Percentiles rank a stretch among this genome's conserved stretches.
phyloP scores from a whole-genome alignment of 2,329 filamentous ascomycete species.

The Colletotrichum orchidophilum region DNA sequence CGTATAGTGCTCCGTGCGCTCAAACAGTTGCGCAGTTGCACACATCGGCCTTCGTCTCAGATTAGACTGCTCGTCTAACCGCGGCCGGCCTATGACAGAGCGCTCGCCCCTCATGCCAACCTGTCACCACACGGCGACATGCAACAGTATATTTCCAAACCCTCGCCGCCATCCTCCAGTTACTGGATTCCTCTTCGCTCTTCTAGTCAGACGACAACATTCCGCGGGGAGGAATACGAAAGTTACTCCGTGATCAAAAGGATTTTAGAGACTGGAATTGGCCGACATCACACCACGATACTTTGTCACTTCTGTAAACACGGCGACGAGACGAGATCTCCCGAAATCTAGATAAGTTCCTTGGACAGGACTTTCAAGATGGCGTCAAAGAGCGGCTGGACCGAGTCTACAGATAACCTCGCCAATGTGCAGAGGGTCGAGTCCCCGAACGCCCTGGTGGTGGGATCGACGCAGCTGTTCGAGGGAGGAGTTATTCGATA shows the following conservation, averaged over 20 bases:
- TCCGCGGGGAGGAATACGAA: conserved; percentile 31
- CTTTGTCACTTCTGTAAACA: not conserved
- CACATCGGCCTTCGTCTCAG: conserved; percentile 32
- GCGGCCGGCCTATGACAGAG: conserved; percentile 30
- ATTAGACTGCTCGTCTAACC: conserved; percentile 31
- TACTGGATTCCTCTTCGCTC: not conserved
- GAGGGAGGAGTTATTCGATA: conserved; percentile 35
- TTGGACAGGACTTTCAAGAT: conserved; percentile 25
- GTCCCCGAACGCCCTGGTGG: conserved; percentile 36
- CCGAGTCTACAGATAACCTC: conserved; percentile 37
- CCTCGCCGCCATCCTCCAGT: not conserved
- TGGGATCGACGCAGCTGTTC: conserved; percentile 39
- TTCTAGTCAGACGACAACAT: conserved; percentile 12
- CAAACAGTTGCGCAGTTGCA: conserved; percentile 33
- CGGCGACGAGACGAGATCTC: conserved; percentile 7
- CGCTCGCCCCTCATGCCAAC: conserved; percentile 26
- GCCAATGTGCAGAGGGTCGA: conserved; percentile 32
- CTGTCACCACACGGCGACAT: conserved; percentile 23
- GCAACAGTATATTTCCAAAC: conserved; percentile 29
- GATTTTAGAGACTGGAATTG: not conserved
- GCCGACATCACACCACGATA: not conserved
- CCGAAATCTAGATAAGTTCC: not conserved
- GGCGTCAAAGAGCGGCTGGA: conserved; percentile 33
- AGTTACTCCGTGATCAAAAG: not conserved
- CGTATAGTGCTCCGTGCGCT: conserved; percentile 31